These are phyloP conservation scores for Nidula microcarpa DNA, from an alignment of 768 basidiomycete genomes.

Conservation along the genomic window DNA sequence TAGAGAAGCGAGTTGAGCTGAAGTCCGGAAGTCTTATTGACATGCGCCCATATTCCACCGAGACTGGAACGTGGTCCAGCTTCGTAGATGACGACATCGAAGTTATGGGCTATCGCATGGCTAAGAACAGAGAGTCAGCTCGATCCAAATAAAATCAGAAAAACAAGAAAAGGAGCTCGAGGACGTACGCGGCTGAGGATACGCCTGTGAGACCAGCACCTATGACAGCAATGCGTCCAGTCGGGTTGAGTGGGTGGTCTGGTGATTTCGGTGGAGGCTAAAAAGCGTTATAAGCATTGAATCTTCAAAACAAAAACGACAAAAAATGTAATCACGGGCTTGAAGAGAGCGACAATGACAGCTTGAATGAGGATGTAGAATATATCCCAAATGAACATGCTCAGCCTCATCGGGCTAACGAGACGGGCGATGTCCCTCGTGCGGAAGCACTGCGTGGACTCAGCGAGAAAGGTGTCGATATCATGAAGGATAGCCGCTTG, in stretches of 20 bases:
- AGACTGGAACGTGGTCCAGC: constrained; percentile 18
- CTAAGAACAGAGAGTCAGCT: constrained; percentile 9
- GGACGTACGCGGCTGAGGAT: constrained; percentile 42
- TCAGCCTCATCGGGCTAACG: constrained; percentile 7
- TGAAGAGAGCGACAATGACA: constrained; percentile 35
- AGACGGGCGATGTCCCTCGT: not conserved
- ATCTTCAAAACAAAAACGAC: not conserved
- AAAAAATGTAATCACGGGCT: constrained; percentile 17
- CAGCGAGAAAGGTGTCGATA: constrained; percentile 2
- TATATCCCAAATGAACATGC: constrained; percentile 14
- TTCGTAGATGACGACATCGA: constrained; percentile 51
- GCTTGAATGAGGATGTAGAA: constrained; percentile 31
- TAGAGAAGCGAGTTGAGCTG: constrained; percentile 50
- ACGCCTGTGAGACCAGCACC: constrained; percentile 51
- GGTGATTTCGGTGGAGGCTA: constrained; percentile 18
- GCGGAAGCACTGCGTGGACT: constrained; percentile 1
- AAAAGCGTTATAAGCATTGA: not conserved
- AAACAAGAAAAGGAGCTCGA: not conserved
- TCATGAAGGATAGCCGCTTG: constrained; percentile 2
- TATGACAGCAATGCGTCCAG: constrained; percentile 44
- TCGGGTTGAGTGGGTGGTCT: constrained; percentile 21
- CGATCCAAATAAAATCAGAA: not conserved
- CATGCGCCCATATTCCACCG: constrained; percentile 52
- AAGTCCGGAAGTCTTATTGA: constrained; percentile 46
- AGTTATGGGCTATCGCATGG: constrained; percentile 46